Conservation (phyloP, 176 grass and related monocot species). For the Juncus effusus region DNA sequence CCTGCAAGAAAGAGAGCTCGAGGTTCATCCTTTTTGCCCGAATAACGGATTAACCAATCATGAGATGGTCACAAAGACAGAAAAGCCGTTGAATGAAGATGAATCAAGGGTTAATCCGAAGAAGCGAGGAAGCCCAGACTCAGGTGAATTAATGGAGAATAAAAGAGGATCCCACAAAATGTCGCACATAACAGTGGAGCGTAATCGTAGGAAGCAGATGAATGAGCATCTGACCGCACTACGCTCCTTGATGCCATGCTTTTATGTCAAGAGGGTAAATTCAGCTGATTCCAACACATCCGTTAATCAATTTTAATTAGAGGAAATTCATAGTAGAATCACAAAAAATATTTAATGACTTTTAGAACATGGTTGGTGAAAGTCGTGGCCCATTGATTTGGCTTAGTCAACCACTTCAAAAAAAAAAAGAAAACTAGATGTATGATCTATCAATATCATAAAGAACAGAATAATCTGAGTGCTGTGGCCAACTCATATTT, state of each 20-base stretch:
- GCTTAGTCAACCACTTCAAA: no score
- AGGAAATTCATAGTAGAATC: no score
- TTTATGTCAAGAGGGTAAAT: slow-evolving; percentile 77
- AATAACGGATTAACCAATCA: not conserved
- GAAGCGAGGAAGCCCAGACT: slow-evolving; percentile 5
- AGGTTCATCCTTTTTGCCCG: not conserved
- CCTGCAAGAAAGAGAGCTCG: slow-evolving; percentile 19
- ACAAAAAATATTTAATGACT: no score
- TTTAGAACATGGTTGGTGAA: no score
- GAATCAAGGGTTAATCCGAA: not conserved
- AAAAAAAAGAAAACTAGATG: no score
- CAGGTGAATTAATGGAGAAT: not conserved
- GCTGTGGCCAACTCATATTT: not conserved
- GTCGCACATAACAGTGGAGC: slow-evolving; percentile 80
- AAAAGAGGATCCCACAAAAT: slow-evolving; percentile 22
- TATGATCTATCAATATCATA: no score
- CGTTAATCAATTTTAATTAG: no score
- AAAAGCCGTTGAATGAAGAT: not conserved
- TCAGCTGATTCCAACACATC: no score
- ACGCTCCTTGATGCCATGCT: slow-evolving; percentile 80
- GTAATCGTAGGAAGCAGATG: slow-evolving; percentile 93
- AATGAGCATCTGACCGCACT: slow-evolving; percentile 60
- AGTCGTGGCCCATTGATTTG: no score
- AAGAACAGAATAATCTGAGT: no score
- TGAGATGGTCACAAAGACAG: not conserved